A percentile compares a stretch with the other conserved stretches of the same genome.
phyloP scores from a whole-genome alignment of 1,139 yeast species.

The Lodderomyces metapsilosis region DNA sequence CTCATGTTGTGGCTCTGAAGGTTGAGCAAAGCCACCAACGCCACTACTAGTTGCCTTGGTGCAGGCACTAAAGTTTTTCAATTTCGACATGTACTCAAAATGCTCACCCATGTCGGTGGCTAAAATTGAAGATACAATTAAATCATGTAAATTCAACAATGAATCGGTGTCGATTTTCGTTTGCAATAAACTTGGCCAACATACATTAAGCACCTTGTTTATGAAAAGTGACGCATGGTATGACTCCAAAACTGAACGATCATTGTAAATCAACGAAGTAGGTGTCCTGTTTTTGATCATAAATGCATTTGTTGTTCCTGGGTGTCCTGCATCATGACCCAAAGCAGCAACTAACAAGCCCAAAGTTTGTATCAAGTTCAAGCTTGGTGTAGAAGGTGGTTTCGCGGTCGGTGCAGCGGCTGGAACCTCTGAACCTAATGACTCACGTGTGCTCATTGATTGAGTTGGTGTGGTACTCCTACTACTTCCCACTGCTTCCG shows the following conservation, averaged over 20 bases:
- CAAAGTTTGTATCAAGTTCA: slow-evolving; percentile 50
- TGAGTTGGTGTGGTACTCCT: not conserved
- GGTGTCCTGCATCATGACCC: slow-evolving; percentile 97
- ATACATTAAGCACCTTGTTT: slow-evolving; percentile 52
- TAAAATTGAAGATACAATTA: slow-evolving; percentile 51
- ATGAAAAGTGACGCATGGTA: slow-evolving; percentile 76
- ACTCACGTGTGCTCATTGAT: not conserved
- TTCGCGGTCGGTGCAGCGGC: not conserved
- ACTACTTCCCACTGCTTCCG: not conserved
- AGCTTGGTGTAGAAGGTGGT: slow-evolving; percentile 12
- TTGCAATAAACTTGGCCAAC: slow-evolving; percentile 59
- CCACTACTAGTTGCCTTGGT: slow-evolving; percentile 1
- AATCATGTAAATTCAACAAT: slow-evolving; percentile 25
- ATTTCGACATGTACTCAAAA: slow-evolving; percentile 63
- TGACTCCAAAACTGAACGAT: slow-evolving; percentile 74
- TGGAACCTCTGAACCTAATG: not conserved
- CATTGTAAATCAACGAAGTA: slow-evolving; percentile 59
- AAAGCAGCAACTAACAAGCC: slow-evolving; percentile 76
- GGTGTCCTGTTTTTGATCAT: slow-evolving; percentile 64
- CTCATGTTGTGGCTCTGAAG: not conserved
- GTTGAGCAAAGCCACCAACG: not conserved
- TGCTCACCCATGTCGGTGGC: slow-evolving; percentile 97
- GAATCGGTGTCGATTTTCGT: slow-evolving; percentile 19
- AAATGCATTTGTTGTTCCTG: slow-evolving; percentile 85
- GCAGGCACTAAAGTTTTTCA: slow-evolving; percentile 25